phyloP scores from a whole-genome alignment of 768 basidiomycete genomes.

The Suillus americanus region DNA sequence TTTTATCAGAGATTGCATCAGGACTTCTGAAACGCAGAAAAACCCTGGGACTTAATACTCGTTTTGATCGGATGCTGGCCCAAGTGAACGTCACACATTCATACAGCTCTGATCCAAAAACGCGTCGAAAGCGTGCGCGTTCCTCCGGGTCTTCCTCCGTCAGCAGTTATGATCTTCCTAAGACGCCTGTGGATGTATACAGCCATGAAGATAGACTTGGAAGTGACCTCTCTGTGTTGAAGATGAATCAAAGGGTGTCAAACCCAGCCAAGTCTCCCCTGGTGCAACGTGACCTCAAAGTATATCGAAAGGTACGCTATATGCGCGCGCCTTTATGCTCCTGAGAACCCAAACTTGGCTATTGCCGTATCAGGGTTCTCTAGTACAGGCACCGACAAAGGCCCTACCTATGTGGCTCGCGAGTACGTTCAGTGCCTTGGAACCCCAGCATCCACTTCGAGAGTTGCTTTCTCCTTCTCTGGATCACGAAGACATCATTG shows the following conservation, averaged over 20 bases:
- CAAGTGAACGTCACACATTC: conserved; percentile 47
- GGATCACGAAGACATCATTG: conserved; percentile 6
- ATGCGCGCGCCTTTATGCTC: conserved; percentile 20
- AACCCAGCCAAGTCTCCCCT: neutral
- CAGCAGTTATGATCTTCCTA: conserved; percentile 40
- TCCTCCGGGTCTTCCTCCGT: conserved; percentile 48
- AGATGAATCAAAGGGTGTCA: conserved; percentile 29
- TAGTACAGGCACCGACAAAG: conserved; percentile 19
- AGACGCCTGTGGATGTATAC: conserved; percentile 43
- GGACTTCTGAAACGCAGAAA: conserved; percentile 46
- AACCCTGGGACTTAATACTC: conserved; percentile 51
- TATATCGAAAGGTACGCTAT: conserved; percentile 27
- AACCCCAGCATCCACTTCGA: conserved; percentile 34
- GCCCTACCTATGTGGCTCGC: conserved; percentile 58
- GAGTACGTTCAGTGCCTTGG: conserved; percentile 48
- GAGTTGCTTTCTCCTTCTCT: conserved; percentile 27
- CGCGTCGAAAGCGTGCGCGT: conserved; percentile 30
- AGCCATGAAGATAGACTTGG: conserved; percentile 35
- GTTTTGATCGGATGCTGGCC: conserved; percentile 68
- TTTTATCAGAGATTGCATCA: conserved; percentile 7
- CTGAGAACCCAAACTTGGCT: conserved; percentile 13
- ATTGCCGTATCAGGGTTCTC: conserved; percentile 10
- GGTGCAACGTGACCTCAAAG: neutral
- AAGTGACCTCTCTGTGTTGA: conserved; percentile 42
- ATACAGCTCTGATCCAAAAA: conserved; percentile 17